These are phyloP conservation scores for maize (Zea mays) DNA, from an alignment of 176 grass and related monocot species.

Conservation along the genomic window Zm-B73-REFERENCE-NAM-5.0 NC_050102.1:146638001-146638500, in stretches of 20 bases:
- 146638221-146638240: slow-evolving; percentile 24
- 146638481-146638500: slow-evolving; percentile 4
- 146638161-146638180: slow-evolving; percentile 47
- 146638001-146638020: slow-evolving; percentile 35
- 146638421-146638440: slow-evolving; percentile 4
- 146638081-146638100: slow-evolving; percentile 22
- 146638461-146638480: slow-evolving; percentile 8
- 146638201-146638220: slow-evolving; percentile 28
- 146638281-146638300: slow-evolving; percentile 46
- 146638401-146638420: slow-evolving; percentile 39
- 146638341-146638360: slow-evolving; percentile 72
- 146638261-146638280: slow-evolving; percentile 52
- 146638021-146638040: slow-evolving; percentile 62
- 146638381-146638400: slow-evolving; percentile 57
- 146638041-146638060: slow-evolving; percentile 52
- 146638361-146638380: slow-evolving; percentile 67
- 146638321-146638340: slow-evolving; percentile 90
- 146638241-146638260: slow-evolving; percentile 41
- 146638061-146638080: slow-evolving; percentile 47
- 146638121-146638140: slow-evolving; percentile 29
- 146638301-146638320: slow-evolving; percentile 86
- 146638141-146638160: slow-evolving; percentile 35
- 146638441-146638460: slow-evolving; percentile 17
- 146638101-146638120: slow-evolving; percentile 43
- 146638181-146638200: slow-evolving; percentile 42